Conservation (phyloP, 2,329 filamentous ascomycete genomes). For the Hypoxylon sp. region DNA sequence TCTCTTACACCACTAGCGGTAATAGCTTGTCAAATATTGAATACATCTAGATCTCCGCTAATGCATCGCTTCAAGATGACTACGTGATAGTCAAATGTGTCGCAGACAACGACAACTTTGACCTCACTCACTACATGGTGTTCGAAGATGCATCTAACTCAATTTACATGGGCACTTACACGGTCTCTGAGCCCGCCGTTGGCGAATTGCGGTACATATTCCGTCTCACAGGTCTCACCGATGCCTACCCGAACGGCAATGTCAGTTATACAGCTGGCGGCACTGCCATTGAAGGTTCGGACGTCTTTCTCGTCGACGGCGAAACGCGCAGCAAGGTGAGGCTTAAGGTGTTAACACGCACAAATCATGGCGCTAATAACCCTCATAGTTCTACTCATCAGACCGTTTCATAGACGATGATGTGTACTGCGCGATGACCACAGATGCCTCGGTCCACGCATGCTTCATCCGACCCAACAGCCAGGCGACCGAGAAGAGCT, state of each 20-base stretch:
- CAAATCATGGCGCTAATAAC: slow-evolving; percentile 1
- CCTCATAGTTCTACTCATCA: slow-evolving; percentile 66
- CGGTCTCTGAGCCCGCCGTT: slow-evolving; percentile 59
- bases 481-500: slow-evolving; percentile 67
- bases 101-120: slow-evolving; percentile 58
- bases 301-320: slow-evolving; percentile 64
- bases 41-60: slow-evolving; percentile 52
- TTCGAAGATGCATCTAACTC: slow-evolving; percentile 63
- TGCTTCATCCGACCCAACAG: slow-evolving; percentile 53
- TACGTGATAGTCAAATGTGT: slow-evolving; percentile 68
- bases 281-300: slow-evolving; percentile 62
- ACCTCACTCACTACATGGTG: slow-evolving; percentile 67
- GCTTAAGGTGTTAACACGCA: not conserved
- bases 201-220: slow-evolving; percentile 68
- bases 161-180: slow-evolving; percentile 67
- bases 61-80: slow-evolving; percentile 58
- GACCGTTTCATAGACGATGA: slow-evolving; percentile 72
- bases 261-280: slow-evolving; percentile 62
- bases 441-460: slow-evolving; percentile 49
- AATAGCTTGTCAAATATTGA: slow-evolving; percentile 54
- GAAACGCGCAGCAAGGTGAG: slow-evolving; percentile 67
- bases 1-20: slow-evolving; percentile 55
- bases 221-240: slow-evolving; percentile 52
- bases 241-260: slow-evolving; percentile 58
- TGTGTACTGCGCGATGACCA: slow-evolving; percentile 63